Base-by-base conservation (phyloP, 1,284 basidiomycete species). In the Testicularia cyperi region DNA sequence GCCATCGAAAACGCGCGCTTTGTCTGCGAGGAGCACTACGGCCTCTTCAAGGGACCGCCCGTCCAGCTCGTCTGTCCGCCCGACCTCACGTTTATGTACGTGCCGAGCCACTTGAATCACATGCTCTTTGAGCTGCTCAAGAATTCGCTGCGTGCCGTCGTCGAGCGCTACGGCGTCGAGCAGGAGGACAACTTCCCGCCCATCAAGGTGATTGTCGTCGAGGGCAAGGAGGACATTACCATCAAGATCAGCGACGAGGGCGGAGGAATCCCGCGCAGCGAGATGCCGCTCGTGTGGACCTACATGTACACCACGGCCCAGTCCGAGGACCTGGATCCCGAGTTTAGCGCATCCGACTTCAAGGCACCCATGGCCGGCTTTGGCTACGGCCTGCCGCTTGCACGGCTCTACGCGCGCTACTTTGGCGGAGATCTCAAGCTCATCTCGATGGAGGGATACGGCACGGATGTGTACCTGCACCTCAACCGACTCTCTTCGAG, bases 111-210 rank as follows among this genome's bases (percentile, higher is more conserved):
- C 77, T 57, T 80, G 52, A 76, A 76, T 49, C 94, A 98, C 78
- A 97, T 99, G 79, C 85, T 88, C 65, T 98, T 98, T 75, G 95
- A 99, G 78, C 83, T 98, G n/a, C 83, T 98, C 60, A 98, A 98
- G 78, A 99, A 99, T 81, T 96, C 92, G 18, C 83, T 99, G 6
- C 87, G 94, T 37, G 94, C 95, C 5, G 90, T 96, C 26, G 94
- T 98, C 13, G 95, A 98, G 79, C 85, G 90, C 2, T 90, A 86
- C 76, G 90, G 90, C 0, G 84, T 85, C 2, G 88, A 91, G 44
- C 82, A 85, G 61, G 90, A 91, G 72, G 85, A 86, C 58, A 70
- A 78, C 34, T 91, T 88, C 79, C 94, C 95, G 16, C 88, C 92
- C 0, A 96, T 98, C 81, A 95, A 94, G 78, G 90, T 96, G 29